Evolutionary conservation across 768 basidiomycete genomes (phyloP).

Genomic region (Tricholoma sp.): DNA sequence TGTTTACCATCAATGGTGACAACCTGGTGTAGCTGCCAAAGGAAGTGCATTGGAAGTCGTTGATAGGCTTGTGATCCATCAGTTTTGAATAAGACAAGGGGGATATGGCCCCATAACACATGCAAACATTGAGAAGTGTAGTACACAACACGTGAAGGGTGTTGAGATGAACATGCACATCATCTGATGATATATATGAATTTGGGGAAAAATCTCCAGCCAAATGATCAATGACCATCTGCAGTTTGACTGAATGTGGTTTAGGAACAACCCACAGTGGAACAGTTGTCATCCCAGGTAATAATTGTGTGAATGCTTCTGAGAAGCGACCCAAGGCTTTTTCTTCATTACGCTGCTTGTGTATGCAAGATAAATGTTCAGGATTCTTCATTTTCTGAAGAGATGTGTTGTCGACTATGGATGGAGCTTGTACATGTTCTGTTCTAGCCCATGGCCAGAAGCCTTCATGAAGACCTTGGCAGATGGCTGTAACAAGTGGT

Average conservation of each 20-base stretch:
- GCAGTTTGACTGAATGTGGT: conserved; percentile 7
- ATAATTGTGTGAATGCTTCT: conserved; percentile 20
- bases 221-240: no score
- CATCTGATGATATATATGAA: no score
- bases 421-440: background rate
- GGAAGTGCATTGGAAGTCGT: no score
- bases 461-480: background rate
- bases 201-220: no score
- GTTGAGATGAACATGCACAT: no score
- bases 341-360: conserved; percentile 17
- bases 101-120: background rate
- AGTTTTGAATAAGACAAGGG: no score
- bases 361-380: conserved; percentile 6
- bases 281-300: conserved; percentile 31
- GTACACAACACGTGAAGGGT: conserved; percentile 5
- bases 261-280: no score
- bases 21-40: conserved; percentile 18
- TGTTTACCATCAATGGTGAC: conserved; percentile 16
- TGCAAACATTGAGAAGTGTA: conserved; percentile 1
- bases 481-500: conserved; percentile 3
- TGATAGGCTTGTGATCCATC: no score
- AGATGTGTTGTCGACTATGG: background rate
- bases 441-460: conserved; percentile 11
- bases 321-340: conserved; percentile 13
- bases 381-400: background rate